Evolutionary conservation across 495 filamentous ascomycete genomes (phyloP), one percentile per base, ranked within the genome.

Genomic region (Penicillium subrubescens): DNA sequence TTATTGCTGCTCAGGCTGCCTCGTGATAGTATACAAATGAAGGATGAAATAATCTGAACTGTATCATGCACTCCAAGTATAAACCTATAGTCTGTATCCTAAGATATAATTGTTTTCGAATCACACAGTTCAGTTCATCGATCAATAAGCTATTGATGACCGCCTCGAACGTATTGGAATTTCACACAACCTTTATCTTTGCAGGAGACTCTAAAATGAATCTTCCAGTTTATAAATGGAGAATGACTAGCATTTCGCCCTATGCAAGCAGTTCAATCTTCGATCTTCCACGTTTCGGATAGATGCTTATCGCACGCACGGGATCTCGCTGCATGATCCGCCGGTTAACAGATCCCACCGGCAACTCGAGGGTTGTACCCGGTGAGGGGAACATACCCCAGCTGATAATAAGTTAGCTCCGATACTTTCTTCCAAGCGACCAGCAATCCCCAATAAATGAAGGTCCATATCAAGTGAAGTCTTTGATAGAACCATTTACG

Each of bases 1-100:
- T 82, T 19, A 73, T 78, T 59, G 74, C 64, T 14, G 31, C 56
- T 19, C 69, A 71, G 11, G 66, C 68, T 11, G 53, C 68, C 2
- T n/a, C 23, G n/a, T 63, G 17, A 65, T 23, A 27, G 14, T 51
- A 12, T 14, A 27, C 12, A 14, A 29, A 15, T 29, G 23, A 29
- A 10, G 5, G 4, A 27, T 29, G 14, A 51, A 31, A 27, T 0
- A 51, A 17, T 3, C 6, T 15, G 19, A 23, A 2, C 7, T 19
- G 43, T 23, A 10, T 23, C 12, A 23, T 48, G n/a, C 15, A 14
- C 14, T 37, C 12, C 12, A 12, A 37, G 25, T 14, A 37, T 37
- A 37, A 1, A 14, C 8, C 14, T 37, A 37, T 37, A 12, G 1
- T 37, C 10, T 37, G 2, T 12, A 37, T 14, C 4, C 14, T 12